Evolutionary conservation across 2,329 filamentous ascomycete genomes (phyloP).

Genomic region (Diaporthe citriasiana): DNA sequence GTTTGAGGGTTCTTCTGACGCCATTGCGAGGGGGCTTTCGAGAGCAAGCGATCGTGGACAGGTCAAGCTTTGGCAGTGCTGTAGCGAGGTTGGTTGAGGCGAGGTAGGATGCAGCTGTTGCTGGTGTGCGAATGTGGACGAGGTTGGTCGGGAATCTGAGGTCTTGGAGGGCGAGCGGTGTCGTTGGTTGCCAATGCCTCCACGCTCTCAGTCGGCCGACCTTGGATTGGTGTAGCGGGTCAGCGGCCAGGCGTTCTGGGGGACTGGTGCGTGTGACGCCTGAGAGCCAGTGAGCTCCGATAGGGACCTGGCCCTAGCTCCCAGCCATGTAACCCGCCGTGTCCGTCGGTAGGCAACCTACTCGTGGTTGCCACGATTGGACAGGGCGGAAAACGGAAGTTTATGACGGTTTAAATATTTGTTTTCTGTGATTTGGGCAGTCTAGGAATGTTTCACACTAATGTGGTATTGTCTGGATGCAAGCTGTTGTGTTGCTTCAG

Average conservation of each 20-base stretch:
- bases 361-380: neutral
- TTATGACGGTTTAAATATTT: neutral
- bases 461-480: neutral
- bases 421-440: neutral
- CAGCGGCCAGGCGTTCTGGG: conserved; percentile 1
- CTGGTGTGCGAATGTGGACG: conserved; percentile 2
- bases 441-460: neutral
- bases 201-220: conserved; percentile 5
- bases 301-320: conserved; percentile 38
- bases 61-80: neutral
- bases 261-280: conserved; percentile 2
- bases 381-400: neutral
- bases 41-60: neutral
- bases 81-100: neutral
- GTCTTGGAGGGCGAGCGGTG: conserved; percentile 14
- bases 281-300: conserved; percentile 31
- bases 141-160: neutral
- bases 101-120: neutral
- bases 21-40: conserved; percentile 58
- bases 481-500: neutral
- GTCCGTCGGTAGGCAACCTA: neutral
- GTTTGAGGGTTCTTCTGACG: conserved; percentile 64
- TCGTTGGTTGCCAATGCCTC: conserved; percentile 11
- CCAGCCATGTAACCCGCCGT: conserved; percentile 1
- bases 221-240: conserved; percentile 22